These are phyloP conservation scores for Lodderomyces parapsilosis DNA, from an alignment of 1,139 yeast species.

Conservation along the genomic window DNA sequence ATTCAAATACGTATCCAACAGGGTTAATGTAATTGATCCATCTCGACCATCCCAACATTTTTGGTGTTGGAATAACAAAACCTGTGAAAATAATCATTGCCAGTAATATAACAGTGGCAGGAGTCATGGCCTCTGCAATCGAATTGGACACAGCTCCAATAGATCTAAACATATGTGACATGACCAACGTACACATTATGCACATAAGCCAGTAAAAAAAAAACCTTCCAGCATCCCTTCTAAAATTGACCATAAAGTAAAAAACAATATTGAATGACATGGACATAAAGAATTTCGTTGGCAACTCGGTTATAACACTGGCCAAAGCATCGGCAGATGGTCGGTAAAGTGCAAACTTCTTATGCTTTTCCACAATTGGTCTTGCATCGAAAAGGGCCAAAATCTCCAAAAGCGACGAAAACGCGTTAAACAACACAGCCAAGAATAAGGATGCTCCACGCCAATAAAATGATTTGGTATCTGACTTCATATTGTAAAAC, in stretches of 20 bases:
- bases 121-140: conserved; percentile 57
- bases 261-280: too few relatives aligned
- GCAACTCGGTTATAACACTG: conserved; percentile 56
- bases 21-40: conserved; percentile 64
- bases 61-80: too few relatives aligned
- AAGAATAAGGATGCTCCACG: conserved; percentile 60
- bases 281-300: conserved; percentile 50
- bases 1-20: conserved; percentile 53
- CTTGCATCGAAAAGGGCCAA: conserved; percentile 55
- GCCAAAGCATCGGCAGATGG: conserved; percentile 66
- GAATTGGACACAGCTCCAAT: conserved; percentile 57
- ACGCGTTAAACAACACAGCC: conserved; percentile 55
- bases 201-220: conserved; percentile 50
- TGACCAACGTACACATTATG: conserved; percentile 46
- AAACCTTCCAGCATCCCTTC: conserved; percentile 58
- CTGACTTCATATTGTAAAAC: conserved; percentile 47
- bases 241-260: conserved; percentile 58
- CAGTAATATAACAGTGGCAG: conserved; percentile 55
- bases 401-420: conserved; percentile 58
- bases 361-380: conserved; percentile 61
- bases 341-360: conserved; percentile 60
- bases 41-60: conserved; percentile 62
- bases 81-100: conserved; percentile 58
- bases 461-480: conserved; percentile 53
- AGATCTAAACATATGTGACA: conserved; percentile 59